phyloP scores from a whole-genome alignment of 108 stramenopile genomes.

The Epipyxis sp. region DNA sequence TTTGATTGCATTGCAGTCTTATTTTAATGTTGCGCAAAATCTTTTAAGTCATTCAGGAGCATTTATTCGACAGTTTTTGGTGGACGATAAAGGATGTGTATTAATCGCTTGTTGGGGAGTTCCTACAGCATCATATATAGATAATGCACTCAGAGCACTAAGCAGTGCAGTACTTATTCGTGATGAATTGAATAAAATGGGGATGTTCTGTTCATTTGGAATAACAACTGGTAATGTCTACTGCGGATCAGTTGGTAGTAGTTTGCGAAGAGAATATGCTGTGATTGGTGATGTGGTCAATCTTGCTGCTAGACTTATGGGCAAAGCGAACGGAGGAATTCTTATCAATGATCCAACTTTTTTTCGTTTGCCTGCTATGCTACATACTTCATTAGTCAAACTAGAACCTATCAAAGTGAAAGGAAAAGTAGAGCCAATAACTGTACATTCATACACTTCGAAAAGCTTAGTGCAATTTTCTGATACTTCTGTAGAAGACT shows the following conservation, averaged over 20 bases:
- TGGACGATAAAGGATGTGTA: conserved; percentile 45
- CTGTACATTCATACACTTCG: neutral
- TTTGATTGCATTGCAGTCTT: neutral
- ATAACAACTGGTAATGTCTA: conserved; percentile 13
- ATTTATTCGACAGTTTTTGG: conserved; percentile 40
- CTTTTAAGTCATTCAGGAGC: neutral
- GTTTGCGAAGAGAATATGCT: conserved; percentile 2
- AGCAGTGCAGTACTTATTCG: conserved; percentile 26
- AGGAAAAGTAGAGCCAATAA: neutral
- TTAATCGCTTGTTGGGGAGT: conserved; percentile 37
- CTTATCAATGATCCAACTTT: neutral
- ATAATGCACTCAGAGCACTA: conserved; percentile 35
- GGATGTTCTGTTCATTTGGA: neutral
- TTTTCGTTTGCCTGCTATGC: neutral
- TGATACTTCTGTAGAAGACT: no score
- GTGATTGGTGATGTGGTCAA: neutral
- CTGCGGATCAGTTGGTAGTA: conserved; percentile 12
- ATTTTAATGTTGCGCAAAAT: neutral
- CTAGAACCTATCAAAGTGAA: neutral
- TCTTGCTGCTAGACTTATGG: conserved; percentile 17
- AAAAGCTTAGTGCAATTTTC: no score
- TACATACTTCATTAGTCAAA: neutral
- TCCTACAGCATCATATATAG: neutral
- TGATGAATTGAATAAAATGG: neutral
- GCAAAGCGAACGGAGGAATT: neutral